Evolutionary conservation across 73 alveolate genomes (phyloP).

Genomic region (Blepharisma stoltei): DNA sequence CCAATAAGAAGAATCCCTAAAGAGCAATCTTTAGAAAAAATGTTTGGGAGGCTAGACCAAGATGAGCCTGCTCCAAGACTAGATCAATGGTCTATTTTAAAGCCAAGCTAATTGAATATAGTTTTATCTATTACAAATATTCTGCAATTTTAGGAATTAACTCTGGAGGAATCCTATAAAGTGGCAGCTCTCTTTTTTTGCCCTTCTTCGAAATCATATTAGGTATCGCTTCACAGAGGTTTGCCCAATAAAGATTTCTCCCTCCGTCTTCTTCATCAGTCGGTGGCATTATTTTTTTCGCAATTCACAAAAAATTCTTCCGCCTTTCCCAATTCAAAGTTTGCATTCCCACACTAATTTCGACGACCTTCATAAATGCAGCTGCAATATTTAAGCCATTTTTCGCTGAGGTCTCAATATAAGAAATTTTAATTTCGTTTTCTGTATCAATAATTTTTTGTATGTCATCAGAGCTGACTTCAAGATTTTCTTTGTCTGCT

Average conservation of each 20-base stretch:
- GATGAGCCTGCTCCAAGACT: background rate
- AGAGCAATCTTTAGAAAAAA: slow-evolving; percentile 3
- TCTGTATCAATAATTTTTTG: background rate
- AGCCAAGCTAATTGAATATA: background rate
- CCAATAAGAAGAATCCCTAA: slow-evolving; percentile 18
- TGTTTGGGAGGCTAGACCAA: slow-evolving; percentile 1
- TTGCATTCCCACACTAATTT: background rate
- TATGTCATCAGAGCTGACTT: background rate
- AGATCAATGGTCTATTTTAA: slow-evolving; percentile 16
- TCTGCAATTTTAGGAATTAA: too few species aligned
- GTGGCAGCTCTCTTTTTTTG: background rate
- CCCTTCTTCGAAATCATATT: background rate
- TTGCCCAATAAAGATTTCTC: background rate
- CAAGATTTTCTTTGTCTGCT: background rate
- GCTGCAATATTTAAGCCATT: background rate
- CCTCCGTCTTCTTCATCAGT: background rate
- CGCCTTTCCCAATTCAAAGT: background rate
- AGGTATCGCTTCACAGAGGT: background rate
- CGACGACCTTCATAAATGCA: background rate
- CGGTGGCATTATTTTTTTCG: background rate
- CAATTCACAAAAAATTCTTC: background rate
- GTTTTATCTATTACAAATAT: too few species aligned
- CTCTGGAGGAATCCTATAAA: too few species aligned
- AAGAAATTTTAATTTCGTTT: background rate
- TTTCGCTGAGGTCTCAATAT: background rate